Conservation (phyloP, 495 filamentous ascomycete species). For the Acidomyces sp. region DNA sequence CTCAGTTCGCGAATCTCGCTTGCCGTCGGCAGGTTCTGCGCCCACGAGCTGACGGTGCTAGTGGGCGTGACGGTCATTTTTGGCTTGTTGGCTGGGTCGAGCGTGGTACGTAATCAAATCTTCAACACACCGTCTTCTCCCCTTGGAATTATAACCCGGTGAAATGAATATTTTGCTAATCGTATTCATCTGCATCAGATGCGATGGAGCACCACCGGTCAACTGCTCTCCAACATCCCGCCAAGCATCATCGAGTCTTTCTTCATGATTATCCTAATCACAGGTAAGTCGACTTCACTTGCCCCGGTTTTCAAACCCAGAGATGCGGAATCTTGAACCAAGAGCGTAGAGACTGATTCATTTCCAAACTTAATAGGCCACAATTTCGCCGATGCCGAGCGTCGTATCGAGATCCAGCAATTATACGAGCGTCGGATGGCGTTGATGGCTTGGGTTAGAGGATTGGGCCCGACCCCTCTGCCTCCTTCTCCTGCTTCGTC, state of each 20-base stretch:
- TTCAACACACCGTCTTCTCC: too few relatives aligned
- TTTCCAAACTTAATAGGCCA: too few relatives aligned
- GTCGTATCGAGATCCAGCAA: not conserved
- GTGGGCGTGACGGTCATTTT: not conserved
- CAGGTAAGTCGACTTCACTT: too few relatives aligned
- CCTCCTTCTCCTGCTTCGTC: too few relatives aligned
- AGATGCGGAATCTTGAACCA: too few relatives aligned
- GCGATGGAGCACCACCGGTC: not conserved
- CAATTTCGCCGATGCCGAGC: not conserved
- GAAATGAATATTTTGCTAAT: too few relatives aligned
- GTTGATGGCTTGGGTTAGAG: too few relatives aligned
- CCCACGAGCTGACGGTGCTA: not conserved
- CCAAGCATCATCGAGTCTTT: slow-evolving; percentile 2
- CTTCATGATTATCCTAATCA: not conserved
- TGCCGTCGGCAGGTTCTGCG: not conserved
- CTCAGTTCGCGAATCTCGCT: not conserved
- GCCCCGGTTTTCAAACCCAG: too few relatives aligned
- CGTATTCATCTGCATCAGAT: not conserved
- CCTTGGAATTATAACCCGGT: too few relatives aligned
- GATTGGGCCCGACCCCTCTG: too few relatives aligned
- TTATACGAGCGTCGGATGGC: too few relatives aligned
- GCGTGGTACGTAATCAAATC: not conserved
- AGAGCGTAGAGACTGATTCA: too few relatives aligned
- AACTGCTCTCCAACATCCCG: not conserved
- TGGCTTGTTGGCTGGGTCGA: not conserved